These are phyloP conservation scores for Apophysomyces sp. DNA, from an alignment of 371 early-diverging fungal species.

Conservation along the genomic window DNA sequence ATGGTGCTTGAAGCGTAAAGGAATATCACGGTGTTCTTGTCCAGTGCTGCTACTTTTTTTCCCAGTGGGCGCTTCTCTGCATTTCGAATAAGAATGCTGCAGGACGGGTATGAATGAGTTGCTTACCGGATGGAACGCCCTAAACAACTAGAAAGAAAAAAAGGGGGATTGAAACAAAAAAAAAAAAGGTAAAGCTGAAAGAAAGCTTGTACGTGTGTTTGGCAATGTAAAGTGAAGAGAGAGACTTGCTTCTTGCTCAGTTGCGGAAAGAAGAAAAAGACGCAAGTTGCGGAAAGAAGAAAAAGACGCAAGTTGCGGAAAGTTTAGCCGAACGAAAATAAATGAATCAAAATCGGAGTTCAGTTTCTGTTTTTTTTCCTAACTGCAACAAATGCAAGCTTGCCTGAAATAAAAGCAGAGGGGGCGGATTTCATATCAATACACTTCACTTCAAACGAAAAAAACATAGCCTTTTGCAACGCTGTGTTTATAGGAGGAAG, in stretches of 20 bases:
- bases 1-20: slow-evolving; percentile 57
- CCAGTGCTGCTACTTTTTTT: slow-evolving; percentile 55
- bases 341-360: background rate
- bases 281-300: background rate
- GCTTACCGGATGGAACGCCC: slow-evolving; percentile 1
- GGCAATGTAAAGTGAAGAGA: background rate
- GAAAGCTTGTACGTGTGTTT: background rate
- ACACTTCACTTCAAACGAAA: too few relatives aligned
- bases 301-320: background rate
- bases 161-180: background rate
- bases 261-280: background rate
- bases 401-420: too few relatives aligned
- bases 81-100: background rate
- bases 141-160: slow-evolving; percentile 2
- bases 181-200: background rate
- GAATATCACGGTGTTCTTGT: slow-evolving; percentile 49
- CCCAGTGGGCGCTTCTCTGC: slow-evolving; percentile 17
- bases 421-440: too few relatives aligned
- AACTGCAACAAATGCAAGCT: background rate
- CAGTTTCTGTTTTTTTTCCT: background rate
- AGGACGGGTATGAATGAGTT: background rate
- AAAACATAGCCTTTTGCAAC: too few relatives aligned
- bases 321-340: background rate
- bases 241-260: background rate
- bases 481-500: too few relatives aligned